Conservation (phyloP, 768 basidiomycete species). For the Mrakia frigida region DNA sequence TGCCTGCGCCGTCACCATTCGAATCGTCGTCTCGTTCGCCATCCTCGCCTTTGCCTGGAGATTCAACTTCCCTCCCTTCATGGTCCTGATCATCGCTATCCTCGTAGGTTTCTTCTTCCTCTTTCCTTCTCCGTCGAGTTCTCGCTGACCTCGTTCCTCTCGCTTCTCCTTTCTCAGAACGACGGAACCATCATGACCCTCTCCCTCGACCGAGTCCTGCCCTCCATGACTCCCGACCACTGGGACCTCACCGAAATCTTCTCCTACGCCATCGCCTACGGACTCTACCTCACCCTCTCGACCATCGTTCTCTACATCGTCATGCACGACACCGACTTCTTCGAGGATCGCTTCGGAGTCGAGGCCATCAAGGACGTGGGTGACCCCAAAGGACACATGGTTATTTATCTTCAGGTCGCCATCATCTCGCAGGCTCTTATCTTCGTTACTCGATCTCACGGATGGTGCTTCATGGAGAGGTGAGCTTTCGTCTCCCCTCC, state of each 20-base stretch:
- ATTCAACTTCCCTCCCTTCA: conserved; percentile 99
- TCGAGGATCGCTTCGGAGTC: conserved; percentile 80
- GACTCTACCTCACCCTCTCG: conserved; percentile 86
- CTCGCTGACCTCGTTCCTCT: neutral
- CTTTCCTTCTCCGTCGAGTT: neutral
- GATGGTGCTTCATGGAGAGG: conserved; percentile 92
- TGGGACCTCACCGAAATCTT: conserved; percentile 98
- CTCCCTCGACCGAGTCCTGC: conserved; percentile 83
- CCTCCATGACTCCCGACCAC: conserved; percentile 83
- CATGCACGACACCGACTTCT: conserved; percentile 82
- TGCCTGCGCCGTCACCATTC: conserved; percentile 63
- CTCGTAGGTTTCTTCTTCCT: conserved; percentile 42
- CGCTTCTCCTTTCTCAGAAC: conserved; percentile 48
- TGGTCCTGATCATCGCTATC: conserved; percentile 95
- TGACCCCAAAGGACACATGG: conserved; percentile 50
- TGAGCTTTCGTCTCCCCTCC: neutral
- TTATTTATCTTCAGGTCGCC: conserved; percentile 59
- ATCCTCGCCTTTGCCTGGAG: conserved; percentile 91
- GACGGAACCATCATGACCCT: conserved; percentile 99
- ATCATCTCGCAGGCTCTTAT: conserved; percentile 98
- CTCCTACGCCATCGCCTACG: conserved; percentile 90
- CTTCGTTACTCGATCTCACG: conserved; percentile 89
- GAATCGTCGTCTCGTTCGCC: conserved; percentile 96
- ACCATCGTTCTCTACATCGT: conserved; percentile 71
- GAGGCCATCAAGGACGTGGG: conserved; percentile 51